Conservation (phyloP, 176 grass and related monocot species). For the Urochloa ruziziensis region DNA sequence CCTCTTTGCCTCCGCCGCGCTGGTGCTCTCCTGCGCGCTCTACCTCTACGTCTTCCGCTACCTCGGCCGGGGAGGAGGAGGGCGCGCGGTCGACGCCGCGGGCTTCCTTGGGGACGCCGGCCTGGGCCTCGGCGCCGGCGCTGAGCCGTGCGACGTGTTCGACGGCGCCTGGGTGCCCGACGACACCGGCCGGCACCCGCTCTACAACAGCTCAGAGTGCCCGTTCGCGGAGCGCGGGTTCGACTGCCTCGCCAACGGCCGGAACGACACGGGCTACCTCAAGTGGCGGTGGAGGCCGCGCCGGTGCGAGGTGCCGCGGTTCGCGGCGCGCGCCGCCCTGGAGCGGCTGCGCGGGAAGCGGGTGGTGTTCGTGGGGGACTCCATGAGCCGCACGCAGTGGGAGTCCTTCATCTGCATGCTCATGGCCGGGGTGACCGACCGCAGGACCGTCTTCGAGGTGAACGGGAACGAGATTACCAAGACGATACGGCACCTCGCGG, state of each 20-base stretch:
- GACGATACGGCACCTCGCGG: constrained; percentile 61
- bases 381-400: constrained; percentile 99
- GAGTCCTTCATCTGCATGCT: constrained; percentile 99
- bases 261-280: constrained; percentile 72
- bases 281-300: constrained; percentile 89
- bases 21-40: constrained; percentile 58
- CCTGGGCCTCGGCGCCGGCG: neutral
- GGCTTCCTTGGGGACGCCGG: constrained; percentile 33
- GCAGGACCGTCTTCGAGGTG: constrained; percentile 71
- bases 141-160: constrained; percentile 64
- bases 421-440: constrained; percentile 77
- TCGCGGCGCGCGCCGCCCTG: constrained; percentile 45
- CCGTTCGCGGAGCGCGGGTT: constrained; percentile 90
- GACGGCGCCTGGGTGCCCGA: constrained; percentile 77
- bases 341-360: constrained; percentile 73
- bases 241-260: constrained; percentile 88
- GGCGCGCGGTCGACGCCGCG: constrained; percentile 15
- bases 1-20: constrained; percentile 50
- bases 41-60: constrained; percentile 68
- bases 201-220: constrained; percentile 85
- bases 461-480: constrained; percentile 88
- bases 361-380: constrained; percentile 94
- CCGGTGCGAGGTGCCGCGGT: constrained; percentile 63
- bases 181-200: constrained; percentile 36
- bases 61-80: constrained; percentile 35